Evolutionary conservation across 2,329 filamentous ascomycete species (phyloP).

Genomic region (Geosmithia flava): DNA sequence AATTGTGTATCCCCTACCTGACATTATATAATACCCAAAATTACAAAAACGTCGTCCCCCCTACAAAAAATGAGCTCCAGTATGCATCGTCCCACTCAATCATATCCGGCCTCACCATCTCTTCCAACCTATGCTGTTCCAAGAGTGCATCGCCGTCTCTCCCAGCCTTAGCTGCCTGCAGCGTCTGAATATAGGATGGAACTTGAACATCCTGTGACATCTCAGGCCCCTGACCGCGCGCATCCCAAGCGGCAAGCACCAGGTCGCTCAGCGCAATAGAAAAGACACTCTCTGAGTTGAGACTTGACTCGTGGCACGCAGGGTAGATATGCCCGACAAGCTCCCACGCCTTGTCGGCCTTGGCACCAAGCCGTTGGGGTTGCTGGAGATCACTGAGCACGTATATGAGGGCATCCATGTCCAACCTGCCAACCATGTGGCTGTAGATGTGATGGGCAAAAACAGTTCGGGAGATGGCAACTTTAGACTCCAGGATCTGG

Average conservation of each 20-base stretch:
- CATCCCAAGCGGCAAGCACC: constrained; percentile 11
- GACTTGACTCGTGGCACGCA: constrained; percentile 8
- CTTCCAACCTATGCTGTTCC: neutral
- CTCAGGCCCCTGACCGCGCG: neutral
- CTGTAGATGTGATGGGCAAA: constrained; percentile 15
- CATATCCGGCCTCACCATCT: neutral
- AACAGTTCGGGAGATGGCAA: constrained; percentile 9
- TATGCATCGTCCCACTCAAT: neutral
- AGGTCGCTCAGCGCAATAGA: constrained; percentile 6
- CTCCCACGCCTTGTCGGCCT: constrained; percentile 12
- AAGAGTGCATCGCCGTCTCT: neutral
- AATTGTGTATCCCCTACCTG: too few species aligned
- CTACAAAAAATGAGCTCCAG: neutral
- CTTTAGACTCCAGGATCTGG: constrained; percentile 10
- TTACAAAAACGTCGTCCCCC: neutral
- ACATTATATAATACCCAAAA: neutral
- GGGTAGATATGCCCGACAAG: constrained; percentile 12
- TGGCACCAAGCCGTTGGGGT: constrained; percentile 4
- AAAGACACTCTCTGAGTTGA: constrained; percentile 1
- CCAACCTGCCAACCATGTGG: constrained; percentile 11
- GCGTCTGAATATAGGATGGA: neutral
- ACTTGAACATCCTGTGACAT: neutral
- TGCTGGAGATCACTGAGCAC: constrained; percentile 15
- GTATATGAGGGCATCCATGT: constrained; percentile 18
- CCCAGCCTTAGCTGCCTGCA: neutral